Base-by-base conservation (phyloP, 108 stramenopile species). In the Skeletonema potamos region DNA sequence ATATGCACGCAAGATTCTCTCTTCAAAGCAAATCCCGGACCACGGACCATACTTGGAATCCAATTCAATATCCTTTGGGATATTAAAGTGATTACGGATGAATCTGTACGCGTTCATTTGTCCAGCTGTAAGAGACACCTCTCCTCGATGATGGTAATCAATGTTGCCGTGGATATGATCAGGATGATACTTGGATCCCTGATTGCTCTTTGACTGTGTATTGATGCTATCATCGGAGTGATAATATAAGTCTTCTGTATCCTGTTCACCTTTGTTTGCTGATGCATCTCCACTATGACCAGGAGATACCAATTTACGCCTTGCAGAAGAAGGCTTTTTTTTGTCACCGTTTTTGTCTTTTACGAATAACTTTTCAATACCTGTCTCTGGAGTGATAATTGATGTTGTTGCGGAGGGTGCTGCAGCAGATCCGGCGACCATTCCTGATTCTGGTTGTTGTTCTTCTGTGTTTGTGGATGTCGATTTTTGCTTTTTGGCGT, bases 11-110 rank as follows among this genome's bases (percentile, higher is more conserved):
- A 93, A 67, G 12, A 89, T 85, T 3, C 86, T 77, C 61, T 91
- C 85, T 64, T 93, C 92, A 72, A 82, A 91, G 62, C 82, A 89
- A 32, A 74, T 82, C 22, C 92, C 92, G 41, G 81, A 81, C 56
- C 79, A 64, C 2, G 89, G 89, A 9, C 92, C 92, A 62, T 72
- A 86, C 39, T 54, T 65, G 15, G 78, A 74, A 67, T 84, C 74
- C 24, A 59, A 34, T 64, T 91, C 89, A 46, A 90, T 84, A 56
- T 87, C 67, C 0, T 36, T 29, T 4, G 92, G 92, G 62, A 91
- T 76, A 5, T 59, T 22, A 67, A 84, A 91, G 61, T 84, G 48
- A 57, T 85, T 54, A n/a, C 76, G 54, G 18, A 93, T 70, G 57
- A 90, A 81, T 9, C 69, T 69, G 62, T 87, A 92, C 0, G 74